phyloP scores from a whole-genome alignment of 2,329 filamentous ascomycete species.

The Paramyrothecium sp. region DNA sequence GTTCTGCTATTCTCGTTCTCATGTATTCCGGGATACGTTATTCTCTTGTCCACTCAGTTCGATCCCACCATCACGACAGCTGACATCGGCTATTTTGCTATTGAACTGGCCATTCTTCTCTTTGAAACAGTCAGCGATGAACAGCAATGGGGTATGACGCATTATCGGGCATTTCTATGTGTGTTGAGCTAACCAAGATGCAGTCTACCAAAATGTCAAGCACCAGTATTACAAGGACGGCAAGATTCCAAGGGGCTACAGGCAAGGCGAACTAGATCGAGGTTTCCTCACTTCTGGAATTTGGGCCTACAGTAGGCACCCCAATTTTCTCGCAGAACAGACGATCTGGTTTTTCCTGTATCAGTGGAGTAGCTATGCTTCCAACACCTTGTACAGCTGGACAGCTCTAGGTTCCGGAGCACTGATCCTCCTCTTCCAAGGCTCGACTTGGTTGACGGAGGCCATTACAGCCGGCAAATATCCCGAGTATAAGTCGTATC shows the following conservation, averaged over 20 bases:
- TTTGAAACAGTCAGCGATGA: conserved; percentile 83
- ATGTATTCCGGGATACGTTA: conserved; percentile 74
- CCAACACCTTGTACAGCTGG: conserved; percentile 74
- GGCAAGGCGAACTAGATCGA: conserved; percentile 76
- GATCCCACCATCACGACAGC: conserved; percentile 44
- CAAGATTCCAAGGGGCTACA: conserved; percentile 64
- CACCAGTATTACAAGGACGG: conserved; percentile 69
- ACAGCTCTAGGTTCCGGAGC: conserved; percentile 65
- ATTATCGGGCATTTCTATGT: neutral
- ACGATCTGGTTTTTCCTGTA: conserved; percentile 86
- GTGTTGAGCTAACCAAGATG: neutral
- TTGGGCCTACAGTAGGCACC: conserved; percentile 86
- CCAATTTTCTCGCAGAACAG: conserved; percentile 94
- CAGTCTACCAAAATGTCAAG: conserved; percentile 81
- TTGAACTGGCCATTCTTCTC: conserved; percentile 49
- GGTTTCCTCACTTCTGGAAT: conserved; percentile 84
- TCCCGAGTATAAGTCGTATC: conserved; percentile 81
- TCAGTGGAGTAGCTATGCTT: conserved; percentile 79
- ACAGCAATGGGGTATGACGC: conserved; percentile 75
- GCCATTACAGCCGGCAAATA: conserved; percentile 79
- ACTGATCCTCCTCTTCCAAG: conserved; percentile 82
- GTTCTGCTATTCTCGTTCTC: conserved; percentile 77
- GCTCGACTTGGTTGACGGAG: conserved; percentile 86
- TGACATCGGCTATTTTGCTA: conserved; percentile 47
- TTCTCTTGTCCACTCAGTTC: conserved; percentile 70